These are phyloP conservation scores for Tritrichomonas musculus DNA, from an alignment of 208 protist species.

Conservation along the genomic window DNA sequence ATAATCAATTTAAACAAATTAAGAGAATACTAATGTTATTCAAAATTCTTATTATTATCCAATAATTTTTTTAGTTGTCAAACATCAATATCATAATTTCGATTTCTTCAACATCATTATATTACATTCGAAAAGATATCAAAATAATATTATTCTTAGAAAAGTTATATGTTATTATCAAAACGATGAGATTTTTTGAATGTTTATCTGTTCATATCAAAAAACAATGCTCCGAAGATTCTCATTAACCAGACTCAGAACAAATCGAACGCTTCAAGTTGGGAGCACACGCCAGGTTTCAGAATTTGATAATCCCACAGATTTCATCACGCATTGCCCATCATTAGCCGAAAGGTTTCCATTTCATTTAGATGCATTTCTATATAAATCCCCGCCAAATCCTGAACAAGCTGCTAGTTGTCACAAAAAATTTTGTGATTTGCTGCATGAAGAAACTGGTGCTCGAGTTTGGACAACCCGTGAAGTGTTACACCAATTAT, in stretches of 20 bases:
- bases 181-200: too few species aligned
- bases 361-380: not conserved
- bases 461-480: not conserved
- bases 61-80: too few species aligned
- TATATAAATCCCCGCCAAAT: not conserved
- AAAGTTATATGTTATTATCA: too few species aligned
- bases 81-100: too few species aligned
- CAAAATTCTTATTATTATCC: too few species aligned
- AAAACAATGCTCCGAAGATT: not conserved
- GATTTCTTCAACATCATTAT: too few species aligned
- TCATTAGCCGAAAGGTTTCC: not conserved
- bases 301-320: not conserved
- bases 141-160: too few species aligned
- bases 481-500: not conserved
- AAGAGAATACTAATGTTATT: too few species aligned
- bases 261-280: not conserved
- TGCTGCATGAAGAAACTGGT: not conserved
- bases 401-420: not conserved
- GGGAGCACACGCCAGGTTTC: not conserved
- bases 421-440: not conserved
- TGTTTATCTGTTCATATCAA: too few species aligned
- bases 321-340: not conserved
- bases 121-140: too few species aligned
- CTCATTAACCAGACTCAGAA: not conserved
- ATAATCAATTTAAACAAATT: too few species aligned